Base-by-base conservation (phyloP, 2,329 filamentous ascomycete species). In the Aspergillus tanneri region DNA sequence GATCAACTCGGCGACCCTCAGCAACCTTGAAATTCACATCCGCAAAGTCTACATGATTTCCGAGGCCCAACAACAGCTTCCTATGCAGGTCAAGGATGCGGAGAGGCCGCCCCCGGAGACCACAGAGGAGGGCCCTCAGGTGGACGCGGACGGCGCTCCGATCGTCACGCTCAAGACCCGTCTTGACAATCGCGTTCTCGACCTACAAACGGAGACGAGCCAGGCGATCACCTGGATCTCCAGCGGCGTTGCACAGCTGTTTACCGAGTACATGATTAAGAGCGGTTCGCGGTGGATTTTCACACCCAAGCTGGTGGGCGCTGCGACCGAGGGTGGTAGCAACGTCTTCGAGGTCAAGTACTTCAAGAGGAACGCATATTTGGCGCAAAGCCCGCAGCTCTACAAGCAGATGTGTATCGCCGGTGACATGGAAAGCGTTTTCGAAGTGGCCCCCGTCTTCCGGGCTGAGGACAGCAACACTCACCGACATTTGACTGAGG, bases 331-430 rank as follows among this genome's bases (percentile, higher is more conserved):
- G 74, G 92, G 93, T 62, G 93, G 93, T 56, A 85, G 85, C 58
- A 95, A 92, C 66, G 92, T 97, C 32, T 97, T 99, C 71, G 80
- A 86, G 60, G 77, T 97, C 59, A 85, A 86, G 35, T 97, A 97
- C 74, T 97, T 97, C 69, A 88, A 87, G 58, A 83, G 86, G 64
- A 82, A 86, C 56, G 92, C 90, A 21, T 85, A 79, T 64, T 73
- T 86, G 32, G 82, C 83, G 2, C 83, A 86, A 61, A 82, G 78
- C 30, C 83, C 83, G 6, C 83, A 86, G 60, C 72, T 86, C 54
- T 81, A 83, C 72, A 86, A 86, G 73, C 83, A 86, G 62, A 85
- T 85, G 81, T 77, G 82, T 58, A 84, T 86, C 58, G 79, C 82
- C 3, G 79, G 80, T 54, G 78, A 83, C 50, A 82, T 83, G 72